Evolutionary conservation across 1,284 basidiomycete species (phyloP).

Genomic region (Sporisorium graminicola): DNA sequence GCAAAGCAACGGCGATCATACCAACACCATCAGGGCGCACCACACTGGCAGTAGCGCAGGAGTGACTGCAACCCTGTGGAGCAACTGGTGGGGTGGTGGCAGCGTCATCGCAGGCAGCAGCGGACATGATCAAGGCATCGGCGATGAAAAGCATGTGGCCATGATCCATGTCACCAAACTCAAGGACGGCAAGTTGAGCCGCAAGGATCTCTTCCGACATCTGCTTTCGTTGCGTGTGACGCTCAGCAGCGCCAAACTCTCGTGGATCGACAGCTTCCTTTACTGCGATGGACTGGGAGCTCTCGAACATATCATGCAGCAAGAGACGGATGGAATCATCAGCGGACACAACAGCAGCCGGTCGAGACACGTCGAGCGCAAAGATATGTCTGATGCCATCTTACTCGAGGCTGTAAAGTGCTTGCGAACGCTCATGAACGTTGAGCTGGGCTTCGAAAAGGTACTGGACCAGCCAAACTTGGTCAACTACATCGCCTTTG

Average conservation of each 20-base stretch:
- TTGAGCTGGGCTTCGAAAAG: conserved; percentile 81
- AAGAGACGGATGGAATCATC: conserved; percentile 47
- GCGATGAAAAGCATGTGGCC: conserved; percentile 27
- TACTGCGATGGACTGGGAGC: conserved; percentile 77
- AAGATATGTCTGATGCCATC: conserved; percentile 59
- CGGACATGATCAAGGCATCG: conserved; percentile 8
- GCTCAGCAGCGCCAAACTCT: conserved; percentile 82
- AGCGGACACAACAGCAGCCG: conserved; percentile 15
- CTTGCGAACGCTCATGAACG: conserved; percentile 84
- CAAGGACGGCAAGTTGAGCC: conserved; percentile 38
- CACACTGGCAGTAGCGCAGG: conserved; percentile 57
- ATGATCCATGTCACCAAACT: conserved; percentile 35
- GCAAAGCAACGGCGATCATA: conserved; percentile 22
- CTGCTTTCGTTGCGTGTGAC: conserved; percentile 87
- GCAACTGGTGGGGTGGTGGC: conserved; percentile 59
- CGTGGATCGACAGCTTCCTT: conserved; percentile 84
- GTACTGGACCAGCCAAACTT: conserved; percentile 78
- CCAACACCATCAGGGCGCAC: conserved; percentile 22
- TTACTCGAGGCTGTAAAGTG: conserved; percentile 76
- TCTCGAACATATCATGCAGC: conserved; percentile 50
- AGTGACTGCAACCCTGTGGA: conserved; percentile 48
- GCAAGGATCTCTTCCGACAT: conserved; percentile 75
- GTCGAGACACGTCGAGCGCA: conserved; percentile 40
- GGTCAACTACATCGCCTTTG: conserved; percentile 81
- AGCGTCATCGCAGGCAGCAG: conserved; percentile 17